These are phyloP conservation scores for Ophiostoma angusticollis DNA, from an alignment of 2,329 filamentous ascomycete species.

Conservation along the genomic window DNA sequence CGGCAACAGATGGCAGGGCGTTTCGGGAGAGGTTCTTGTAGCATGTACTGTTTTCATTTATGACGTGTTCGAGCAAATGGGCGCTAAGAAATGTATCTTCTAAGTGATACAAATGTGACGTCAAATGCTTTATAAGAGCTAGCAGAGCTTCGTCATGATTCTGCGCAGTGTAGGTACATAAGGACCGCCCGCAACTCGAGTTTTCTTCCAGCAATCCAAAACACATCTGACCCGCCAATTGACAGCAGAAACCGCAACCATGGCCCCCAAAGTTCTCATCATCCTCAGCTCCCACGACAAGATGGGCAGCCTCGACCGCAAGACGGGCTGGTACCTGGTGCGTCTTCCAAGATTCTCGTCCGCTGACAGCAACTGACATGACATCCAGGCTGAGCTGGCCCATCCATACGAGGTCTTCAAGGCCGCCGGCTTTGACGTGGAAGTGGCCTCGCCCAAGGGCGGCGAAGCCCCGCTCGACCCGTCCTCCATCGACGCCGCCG, in stretches of 20 bases:
- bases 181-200: no score
- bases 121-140: no score
- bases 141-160: no score
- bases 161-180: no score
- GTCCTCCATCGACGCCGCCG: conserved; percentile 40
- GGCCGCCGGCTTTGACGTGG: conserved; percentile 37
- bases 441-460: conserved; percentile 49
- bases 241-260: conserved; percentile 1
- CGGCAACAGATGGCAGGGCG: no score
- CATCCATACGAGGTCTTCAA: conserved; percentile 49
- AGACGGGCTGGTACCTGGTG: conserved; percentile 62
- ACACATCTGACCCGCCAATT: no score
- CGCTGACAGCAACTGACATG: neutral
- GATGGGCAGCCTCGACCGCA: conserved; percentile 35
- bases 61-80: no score
- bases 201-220: no score
- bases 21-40: no score
- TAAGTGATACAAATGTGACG: no score
- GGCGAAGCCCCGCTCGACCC: conserved; percentile 50
- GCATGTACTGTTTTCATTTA: no score
- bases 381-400: conserved; percentile 43
- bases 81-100: no score
- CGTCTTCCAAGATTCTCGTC: neutral
- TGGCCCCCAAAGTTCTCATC: conserved; percentile 48
- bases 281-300: conserved; percentile 52